Percentiles rank a stretch among this genome's conserved stretches.
phyloP scores from a whole-genome alignment of 2,329 filamentous ascomycete genomes.

The Aurifilum marmelostoma region DNA sequence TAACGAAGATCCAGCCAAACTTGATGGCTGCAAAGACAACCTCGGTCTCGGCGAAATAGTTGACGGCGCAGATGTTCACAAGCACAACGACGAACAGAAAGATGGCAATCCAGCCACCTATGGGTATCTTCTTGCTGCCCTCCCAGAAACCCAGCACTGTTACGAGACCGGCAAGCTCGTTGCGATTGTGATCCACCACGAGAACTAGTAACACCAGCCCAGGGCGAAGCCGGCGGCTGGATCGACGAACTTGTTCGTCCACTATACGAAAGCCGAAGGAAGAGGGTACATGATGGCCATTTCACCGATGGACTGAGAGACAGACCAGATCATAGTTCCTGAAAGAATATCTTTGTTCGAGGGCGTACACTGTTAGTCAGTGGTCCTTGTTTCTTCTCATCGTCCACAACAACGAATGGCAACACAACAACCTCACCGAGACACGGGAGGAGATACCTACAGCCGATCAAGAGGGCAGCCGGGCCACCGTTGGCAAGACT shows the following conservation, averaged over 20 bases:
- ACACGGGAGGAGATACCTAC: slow-evolving; percentile 31
- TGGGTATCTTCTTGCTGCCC: slow-evolving; percentile 43
- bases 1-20: slow-evolving; percentile 51
- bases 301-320: slow-evolving; percentile 50
- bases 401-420: not conserved
- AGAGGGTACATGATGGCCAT: slow-evolving; percentile 51
- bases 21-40: slow-evolving; percentile 49
- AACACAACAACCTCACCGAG: not conserved
- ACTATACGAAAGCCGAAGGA: slow-evolving; percentile 51
- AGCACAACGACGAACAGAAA: slow-evolving; percentile 44
- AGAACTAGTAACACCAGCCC: slow-evolving; percentile 53
- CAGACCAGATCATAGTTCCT: slow-evolving; percentile 51
- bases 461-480: slow-evolving; percentile 49
- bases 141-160: slow-evolving; percentile 49
- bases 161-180: slow-evolving; percentile 45
- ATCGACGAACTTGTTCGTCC: slow-evolving; percentile 49
- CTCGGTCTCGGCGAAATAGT: slow-evolving; percentile 50
- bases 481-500: slow-evolving; percentile 47
- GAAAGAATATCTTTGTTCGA: slow-evolving; percentile 38
- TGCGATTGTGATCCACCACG: slow-evolving; percentile 48
- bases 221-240: slow-evolving; percentile 47
- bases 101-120: slow-evolving; percentile 49
- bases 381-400: not conserved
- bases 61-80: slow-evolving; percentile 47
- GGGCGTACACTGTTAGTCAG: not conserved